Evolutionary conservation across 2,329 filamentous ascomycete species (phyloP).

Genomic region (Pseudopyricularia javanii): DNA sequence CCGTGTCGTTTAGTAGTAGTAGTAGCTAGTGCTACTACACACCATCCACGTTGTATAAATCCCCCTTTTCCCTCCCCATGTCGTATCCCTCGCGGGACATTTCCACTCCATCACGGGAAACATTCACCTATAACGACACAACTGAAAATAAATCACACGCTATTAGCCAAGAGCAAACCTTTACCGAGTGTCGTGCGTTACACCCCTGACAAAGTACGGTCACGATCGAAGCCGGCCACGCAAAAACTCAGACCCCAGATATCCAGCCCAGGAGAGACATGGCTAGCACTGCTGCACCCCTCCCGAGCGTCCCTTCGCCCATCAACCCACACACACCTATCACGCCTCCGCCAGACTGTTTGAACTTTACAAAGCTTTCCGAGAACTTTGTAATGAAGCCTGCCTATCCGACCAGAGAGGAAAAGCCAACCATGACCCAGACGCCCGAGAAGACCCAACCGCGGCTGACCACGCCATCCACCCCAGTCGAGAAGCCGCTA

Average conservation of each 20-base stretch:
- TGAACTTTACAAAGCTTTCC: slow-evolving; percentile 16
- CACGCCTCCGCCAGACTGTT: slow-evolving; percentile 25
- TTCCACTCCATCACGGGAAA: too few relatives aligned
- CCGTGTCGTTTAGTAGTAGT: too few relatives aligned
- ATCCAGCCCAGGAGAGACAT: not conserved
- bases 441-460: not conserved
- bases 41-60: too few relatives aligned
- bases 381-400: not conserved
- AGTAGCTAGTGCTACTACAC: slow-evolving; percentile 4
- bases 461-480: not conserved
- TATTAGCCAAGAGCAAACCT: too few relatives aligned
- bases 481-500: not conserved
- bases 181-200: too few relatives aligned
- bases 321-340: slow-evolving; percentile 21
- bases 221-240: too few relatives aligned
- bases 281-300: slow-evolving; percentile 11
- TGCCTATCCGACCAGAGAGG: not conserved
- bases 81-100: too few relatives aligned
- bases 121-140: too few relatives aligned
- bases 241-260: not conserved
- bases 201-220: too few relatives aligned
- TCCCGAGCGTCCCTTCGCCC: slow-evolving; percentile 14
- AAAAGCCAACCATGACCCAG: not conserved
- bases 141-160: too few relatives aligned
- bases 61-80: not conserved